Conservation (phyloP, 352 stramenopile genomes). For the Phytophthora constricta region DNA sequence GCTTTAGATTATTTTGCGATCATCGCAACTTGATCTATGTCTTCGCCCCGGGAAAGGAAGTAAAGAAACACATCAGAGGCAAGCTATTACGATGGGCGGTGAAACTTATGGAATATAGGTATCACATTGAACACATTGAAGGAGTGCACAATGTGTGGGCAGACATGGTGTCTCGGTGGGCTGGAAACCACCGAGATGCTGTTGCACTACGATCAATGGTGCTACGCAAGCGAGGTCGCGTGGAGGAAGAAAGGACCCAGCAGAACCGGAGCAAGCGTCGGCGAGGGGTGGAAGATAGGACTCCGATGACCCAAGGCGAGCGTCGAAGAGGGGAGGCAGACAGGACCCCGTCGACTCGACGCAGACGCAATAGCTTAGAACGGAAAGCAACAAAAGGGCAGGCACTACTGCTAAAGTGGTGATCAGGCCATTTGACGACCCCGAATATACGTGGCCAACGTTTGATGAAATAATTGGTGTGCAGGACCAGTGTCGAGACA, state of each 20-base stretch:
- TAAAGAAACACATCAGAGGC: slow-evolving; percentile 15
- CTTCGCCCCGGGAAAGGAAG: background rate
- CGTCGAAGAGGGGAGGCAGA: slow-evolving; percentile 6
- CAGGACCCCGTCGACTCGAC: slow-evolving; percentile 7
- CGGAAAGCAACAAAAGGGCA: background rate
- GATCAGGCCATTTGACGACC: slow-evolving; percentile 5
- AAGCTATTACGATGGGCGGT: slow-evolving; percentile 11
- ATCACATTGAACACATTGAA: slow-evolving; percentile 24
- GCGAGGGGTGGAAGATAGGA: slow-evolving; percentile 11
- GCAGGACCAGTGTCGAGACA: background rate
- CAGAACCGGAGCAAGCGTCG: background rate
- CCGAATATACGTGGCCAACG: slow-evolving; percentile 3
- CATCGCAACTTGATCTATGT: slow-evolving; percentile 2
- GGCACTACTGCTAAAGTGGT: background rate
- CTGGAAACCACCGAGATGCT: background rate
- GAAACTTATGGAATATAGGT: slow-evolving; percentile 16
- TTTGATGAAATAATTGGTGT: slow-evolving; percentile 1
- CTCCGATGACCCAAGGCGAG: background rate
- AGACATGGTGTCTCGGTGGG: slow-evolving; percentile 18
- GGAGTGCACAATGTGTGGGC: slow-evolving; percentile 18
- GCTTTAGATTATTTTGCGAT: background rate
- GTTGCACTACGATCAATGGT: background rate
- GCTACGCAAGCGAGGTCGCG: background rate
- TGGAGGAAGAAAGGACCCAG: slow-evolving; percentile 14
- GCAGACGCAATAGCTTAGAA: background rate